Conservation (phyloP, 2,329 filamentous ascomycete species). For the Colletotrichum limetticola region DNA sequence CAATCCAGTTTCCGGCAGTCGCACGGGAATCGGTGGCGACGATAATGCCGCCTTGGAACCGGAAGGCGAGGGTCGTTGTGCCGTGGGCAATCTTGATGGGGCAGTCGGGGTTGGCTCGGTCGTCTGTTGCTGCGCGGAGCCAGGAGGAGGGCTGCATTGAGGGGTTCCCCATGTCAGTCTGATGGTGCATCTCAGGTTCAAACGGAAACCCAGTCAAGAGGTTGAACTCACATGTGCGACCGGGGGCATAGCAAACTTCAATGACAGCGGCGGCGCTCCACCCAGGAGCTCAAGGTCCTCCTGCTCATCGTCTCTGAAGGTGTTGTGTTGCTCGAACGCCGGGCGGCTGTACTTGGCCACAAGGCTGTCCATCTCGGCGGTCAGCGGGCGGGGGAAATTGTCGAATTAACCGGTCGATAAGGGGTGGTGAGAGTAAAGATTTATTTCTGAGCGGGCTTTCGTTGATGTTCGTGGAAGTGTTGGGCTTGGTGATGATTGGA, state of each 20-base stretch:
- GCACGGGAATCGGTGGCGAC: constrained; percentile 98
- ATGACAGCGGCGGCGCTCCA: constrained; percentile 73
- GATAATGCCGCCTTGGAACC: constrained; percentile 98
- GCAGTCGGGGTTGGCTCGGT: constrained; percentile 94
- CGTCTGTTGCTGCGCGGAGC: constrained; percentile 96
- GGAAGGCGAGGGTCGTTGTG: constrained; percentile 96
- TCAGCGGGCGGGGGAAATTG: background rate
- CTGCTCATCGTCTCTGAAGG: constrained; percentile 65
- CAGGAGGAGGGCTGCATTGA: constrained; percentile 82
- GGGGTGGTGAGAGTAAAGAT: background rate
- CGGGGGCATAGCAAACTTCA: constrained; percentile 95
- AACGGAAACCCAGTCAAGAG: background rate
- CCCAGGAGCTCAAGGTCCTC: constrained; percentile 79
- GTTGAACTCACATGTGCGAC: constrained; percentile 79
- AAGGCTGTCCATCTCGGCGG: constrained; percentile 82
- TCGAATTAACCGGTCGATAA: background rate
- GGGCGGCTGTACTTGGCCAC: constrained; percentile 91
- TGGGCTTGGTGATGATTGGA: constrained; percentile 22
- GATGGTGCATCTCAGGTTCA: background rate
- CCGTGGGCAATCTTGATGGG: constrained; percentile 99
- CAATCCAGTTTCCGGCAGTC: constrained; percentile 98
- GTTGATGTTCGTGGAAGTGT: constrained; percentile 4
- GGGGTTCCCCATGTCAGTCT: constrained; percentile 24
- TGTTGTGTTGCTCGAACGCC: constrained; percentile 74
- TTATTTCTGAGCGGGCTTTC: constrained; percentile 17